Percentiles rank a stretch among this genome's conserved stretches.
Conservation (phyloP, 2,329 filamentous ascomycete species). For the Cercospora sp. region DNA sequence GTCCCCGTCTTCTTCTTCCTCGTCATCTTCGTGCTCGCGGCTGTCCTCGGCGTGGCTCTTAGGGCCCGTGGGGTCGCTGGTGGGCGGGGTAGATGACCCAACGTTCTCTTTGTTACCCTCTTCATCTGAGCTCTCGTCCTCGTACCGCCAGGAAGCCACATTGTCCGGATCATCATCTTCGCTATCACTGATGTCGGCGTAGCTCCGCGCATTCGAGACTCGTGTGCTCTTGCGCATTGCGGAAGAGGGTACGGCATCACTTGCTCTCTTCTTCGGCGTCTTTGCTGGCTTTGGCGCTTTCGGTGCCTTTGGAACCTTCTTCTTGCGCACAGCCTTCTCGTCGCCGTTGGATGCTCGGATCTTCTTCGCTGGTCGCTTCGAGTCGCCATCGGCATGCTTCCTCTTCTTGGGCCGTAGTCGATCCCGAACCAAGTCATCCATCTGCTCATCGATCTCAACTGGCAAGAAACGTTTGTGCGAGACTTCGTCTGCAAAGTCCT, state of each 20-base stretch:
- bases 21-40: constrained; percentile 2
- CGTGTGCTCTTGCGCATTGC: constrained; percentile 48
- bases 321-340: constrained; percentile 28
- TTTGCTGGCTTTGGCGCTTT: constrained; percentile 42
- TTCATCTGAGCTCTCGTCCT: constrained; percentile 26
- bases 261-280: constrained; percentile 39
- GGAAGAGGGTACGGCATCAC: constrained; percentile 41
- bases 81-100: constrained; percentile 33
- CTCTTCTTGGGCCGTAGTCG: constrained; percentile 62
- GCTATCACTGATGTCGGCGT: constrained; percentile 47
- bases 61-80: constrained; percentile 30
- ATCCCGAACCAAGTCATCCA: constrained; percentile 74
- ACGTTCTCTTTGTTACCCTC: constrained; percentile 33
- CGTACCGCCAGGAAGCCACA: constrained; percentile 37
- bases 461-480: constrained; percentile 83
- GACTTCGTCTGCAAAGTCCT: constrained; percentile 78
- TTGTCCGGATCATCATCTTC: constrained; percentile 39
- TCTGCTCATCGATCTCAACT: constrained; percentile 68
- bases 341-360: constrained; percentile 30
- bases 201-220: constrained; percentile 44
- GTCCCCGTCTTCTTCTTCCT: constrained; percentile 2
- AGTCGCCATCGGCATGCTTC: constrained; percentile 32
- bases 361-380: constrained; percentile 33
- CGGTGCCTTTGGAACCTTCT: constrained; percentile 37
- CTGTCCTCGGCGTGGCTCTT: constrained; percentile 8